Evolutionary conservation across 2,329 filamentous ascomycete species (phyloP), one percentile per base, ranked within the genome.

Genomic region (Microsporum canis): DNA sequence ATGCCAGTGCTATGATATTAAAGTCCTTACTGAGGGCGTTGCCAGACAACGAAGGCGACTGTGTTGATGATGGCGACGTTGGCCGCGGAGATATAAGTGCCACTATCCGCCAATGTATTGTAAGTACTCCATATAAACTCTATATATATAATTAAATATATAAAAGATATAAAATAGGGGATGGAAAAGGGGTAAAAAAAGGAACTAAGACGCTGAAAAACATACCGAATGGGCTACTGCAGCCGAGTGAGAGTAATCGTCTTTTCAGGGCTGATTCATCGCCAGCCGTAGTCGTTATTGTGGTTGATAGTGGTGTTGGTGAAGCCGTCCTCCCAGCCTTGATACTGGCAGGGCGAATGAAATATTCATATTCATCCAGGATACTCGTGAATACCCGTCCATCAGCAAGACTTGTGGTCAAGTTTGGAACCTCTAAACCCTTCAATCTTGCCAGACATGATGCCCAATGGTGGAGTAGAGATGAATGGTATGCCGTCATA

Each of bases 331-430:
- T n/a, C 29, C 41, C 38, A 27, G 31, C 49, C 29, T 53, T 53
- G 49, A 34, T 8, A 53, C 49, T 5, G 38, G 10, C n/a, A 39
- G 33, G 38, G n/a, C 55, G 55, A 39, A 57, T 57, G 55, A 57
- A 57, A 3, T 57, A 27, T 60, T 81, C 74, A 67, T 86, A 86
- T 41, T 82, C 79, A 55, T 82, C 78, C 1, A 86, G 74, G 57
- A 86, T 82, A 5, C 77, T 77, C 61, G 77, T 75, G 59, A 85
- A 80, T 14, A 82, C 76, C 51, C 70, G 75, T 23, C 79, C 79
- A 64, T 83, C 77, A 3, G 82, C 76, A 67, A 86, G 85, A 55
- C 78, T 80, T 5, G 81, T 84, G 1, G 79, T 83, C 61, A 85
- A 71, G 60, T 85, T 85, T 10, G 74, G 69, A 41, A 85, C 71